Conservation (phyloP, 495 filamentous ascomycete species). For the Oidiodendron maius region DNA sequence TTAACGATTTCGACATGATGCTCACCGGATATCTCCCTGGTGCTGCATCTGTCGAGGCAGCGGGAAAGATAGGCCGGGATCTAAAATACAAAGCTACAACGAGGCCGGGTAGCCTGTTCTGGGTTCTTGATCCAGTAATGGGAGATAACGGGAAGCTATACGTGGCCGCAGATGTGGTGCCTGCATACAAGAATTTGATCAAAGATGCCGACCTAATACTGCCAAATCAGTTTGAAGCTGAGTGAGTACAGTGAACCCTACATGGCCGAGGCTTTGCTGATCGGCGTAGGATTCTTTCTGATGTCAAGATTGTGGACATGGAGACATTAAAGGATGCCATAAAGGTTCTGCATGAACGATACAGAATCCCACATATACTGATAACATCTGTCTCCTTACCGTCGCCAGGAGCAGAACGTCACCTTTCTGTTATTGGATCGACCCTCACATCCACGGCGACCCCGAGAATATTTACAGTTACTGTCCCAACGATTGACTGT, state of each 20-base stretch:
- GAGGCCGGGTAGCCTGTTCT: slow-evolving; percentile 80
- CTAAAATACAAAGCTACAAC: slow-evolving; percentile 58
- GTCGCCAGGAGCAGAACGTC: slow-evolving; percentile 32
- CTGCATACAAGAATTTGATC: slow-evolving; percentile 78
- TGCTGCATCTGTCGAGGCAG: slow-evolving; percentile 72
- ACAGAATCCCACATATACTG: slow-evolving; percentile 81
- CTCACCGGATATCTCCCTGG: slow-evolving; percentile 90
- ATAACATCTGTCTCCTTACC: slow-evolving; percentile 72
- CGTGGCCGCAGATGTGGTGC: slow-evolving; percentile 81
- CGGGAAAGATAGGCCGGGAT: slow-evolving; percentile 77
- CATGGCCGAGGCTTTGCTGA: slow-evolving; percentile 1
- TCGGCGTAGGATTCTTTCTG: slow-evolving; percentile 63
- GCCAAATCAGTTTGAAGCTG: slow-evolving; percentile 95
- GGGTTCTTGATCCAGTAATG: slow-evolving; percentile 98
- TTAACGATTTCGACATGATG: slow-evolving; percentile 85
- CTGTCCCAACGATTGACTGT: slow-evolving; percentile 79
- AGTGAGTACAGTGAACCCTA: slow-evolving; percentile 47
- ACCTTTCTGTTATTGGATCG: slow-evolving; percentile 73
- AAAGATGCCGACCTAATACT: slow-evolving; percentile 82
- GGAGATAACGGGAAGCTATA: slow-evolving; percentile 90
- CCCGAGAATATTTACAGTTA: slow-evolving; percentile 55
- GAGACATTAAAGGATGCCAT: slow-evolving; percentile 66
- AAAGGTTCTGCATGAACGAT: slow-evolving; percentile 65
- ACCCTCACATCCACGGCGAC: slow-evolving; percentile 31
- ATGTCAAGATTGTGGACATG: slow-evolving; percentile 73